Evolutionary conservation across 2,329 filamentous ascomycete genomes (phyloP).

Genomic region (Pseudocercospora pini-densiflorae): DNA sequence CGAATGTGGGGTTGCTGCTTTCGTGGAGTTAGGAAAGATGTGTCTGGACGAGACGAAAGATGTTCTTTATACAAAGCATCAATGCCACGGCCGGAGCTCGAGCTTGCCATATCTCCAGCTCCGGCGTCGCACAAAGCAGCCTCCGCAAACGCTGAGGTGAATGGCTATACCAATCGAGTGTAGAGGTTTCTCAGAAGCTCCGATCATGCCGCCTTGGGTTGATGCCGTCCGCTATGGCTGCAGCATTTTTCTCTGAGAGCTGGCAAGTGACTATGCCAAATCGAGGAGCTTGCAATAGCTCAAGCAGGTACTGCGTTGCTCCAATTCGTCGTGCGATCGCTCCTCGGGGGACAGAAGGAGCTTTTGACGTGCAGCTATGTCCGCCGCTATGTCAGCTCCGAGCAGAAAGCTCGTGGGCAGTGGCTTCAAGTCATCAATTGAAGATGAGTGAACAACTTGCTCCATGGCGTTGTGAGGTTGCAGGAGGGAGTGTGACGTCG

Average conservation of each 20-base stretch:
- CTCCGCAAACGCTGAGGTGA: background rate
- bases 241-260: background rate
- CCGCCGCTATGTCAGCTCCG: background rate
- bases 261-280: slow-evolving; percentile 6
- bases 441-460: background rate
- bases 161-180: background rate
- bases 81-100: background rate
- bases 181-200: background rate
- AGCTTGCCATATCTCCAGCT: background rate
- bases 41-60: background rate
- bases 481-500: background rate
- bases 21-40: background rate
- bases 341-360: background rate
- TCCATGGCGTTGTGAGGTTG: background rate
- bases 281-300: slow-evolving; percentile 3
- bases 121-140: background rate
- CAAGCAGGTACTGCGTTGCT: background rate
- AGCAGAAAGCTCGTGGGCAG: background rate
- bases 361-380: background rate
- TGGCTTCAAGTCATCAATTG: background rate
- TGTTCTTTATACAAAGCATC: background rate
- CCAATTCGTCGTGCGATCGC: slow-evolving; percentile 1
- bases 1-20: background rate
- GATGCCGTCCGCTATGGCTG: background rate
- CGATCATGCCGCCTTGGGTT: background rate